These are phyloP conservation scores for Xylaria arbuscula DNA, from an alignment of 2,329 filamentous ascomycete species.

Conservation along the genomic window DNA sequence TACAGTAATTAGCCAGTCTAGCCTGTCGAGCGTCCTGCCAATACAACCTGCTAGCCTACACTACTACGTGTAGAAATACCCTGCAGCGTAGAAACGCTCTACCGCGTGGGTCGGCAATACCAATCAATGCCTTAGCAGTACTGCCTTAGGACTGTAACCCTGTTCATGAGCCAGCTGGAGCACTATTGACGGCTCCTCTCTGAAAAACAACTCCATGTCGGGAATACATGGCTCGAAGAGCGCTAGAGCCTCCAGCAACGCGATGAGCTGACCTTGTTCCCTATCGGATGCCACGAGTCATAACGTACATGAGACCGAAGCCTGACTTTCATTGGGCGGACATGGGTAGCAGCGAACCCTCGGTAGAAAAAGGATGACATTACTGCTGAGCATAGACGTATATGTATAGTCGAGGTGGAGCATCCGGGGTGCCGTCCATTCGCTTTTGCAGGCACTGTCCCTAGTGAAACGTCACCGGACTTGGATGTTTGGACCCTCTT, in stretches of 20 bases:
- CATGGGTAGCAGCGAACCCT: conserved; percentile 1
- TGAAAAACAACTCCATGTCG: conserved; percentile 1
- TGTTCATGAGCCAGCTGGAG: conserved; percentile 22
- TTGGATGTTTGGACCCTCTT: conserved; percentile 27
- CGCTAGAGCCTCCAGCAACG: neutral
- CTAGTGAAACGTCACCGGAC: conserved; percentile 37
- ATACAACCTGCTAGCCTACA: conserved; percentile 20
- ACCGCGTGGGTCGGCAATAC: conserved; percentile 45
- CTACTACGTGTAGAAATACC: conserved; percentile 29
- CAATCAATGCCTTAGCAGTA: conserved; percentile 10
- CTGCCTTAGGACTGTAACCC: conserved; percentile 26
- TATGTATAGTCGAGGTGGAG: conserved; percentile 26
- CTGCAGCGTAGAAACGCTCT: conserved; percentile 45
- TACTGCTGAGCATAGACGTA: neutral
- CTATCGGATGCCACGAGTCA: conserved; percentile 21
- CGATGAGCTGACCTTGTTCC: conserved; percentile 11
- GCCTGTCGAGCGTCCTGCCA: conserved; percentile 42
- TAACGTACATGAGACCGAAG: conserved; percentile 4
- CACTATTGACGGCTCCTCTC: conserved; percentile 21
- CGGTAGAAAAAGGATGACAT: conserved; percentile 11
- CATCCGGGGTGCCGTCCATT: conserved; percentile 33
- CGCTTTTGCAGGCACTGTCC: conserved; percentile 30
- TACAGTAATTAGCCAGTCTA: conserved; percentile 44
- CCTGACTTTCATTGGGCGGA: conserved; percentile 17
- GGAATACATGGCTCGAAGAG: conserved; percentile 4